Evolutionary conservation across 1,139 yeast species (phyloP).

Genomic region (Blastobotrys proliferans): DNA sequence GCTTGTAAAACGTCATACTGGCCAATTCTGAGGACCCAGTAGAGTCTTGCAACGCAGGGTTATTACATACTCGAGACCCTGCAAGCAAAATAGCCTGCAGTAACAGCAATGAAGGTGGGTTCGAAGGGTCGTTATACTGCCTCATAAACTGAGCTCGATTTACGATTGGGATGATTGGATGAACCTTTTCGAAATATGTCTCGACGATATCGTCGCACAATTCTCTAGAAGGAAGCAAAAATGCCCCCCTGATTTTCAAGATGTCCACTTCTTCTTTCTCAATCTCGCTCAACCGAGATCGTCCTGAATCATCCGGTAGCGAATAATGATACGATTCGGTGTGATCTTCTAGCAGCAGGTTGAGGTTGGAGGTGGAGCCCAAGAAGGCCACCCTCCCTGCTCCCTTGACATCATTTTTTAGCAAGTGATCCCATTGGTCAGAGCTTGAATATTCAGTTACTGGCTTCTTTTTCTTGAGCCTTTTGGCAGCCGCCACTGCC

Average conservation of each 20-base stretch:
- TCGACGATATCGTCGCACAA: slow-evolving; percentile 60
- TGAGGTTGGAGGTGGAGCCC: slow-evolving; percentile 34
- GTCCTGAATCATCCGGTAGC: slow-evolving; percentile 32
- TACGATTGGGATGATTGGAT: slow-evolving; percentile 69
- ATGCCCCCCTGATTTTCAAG: slow-evolving; percentile 66
- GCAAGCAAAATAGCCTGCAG: slow-evolving; percentile 66
- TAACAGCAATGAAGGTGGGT: slow-evolving; percentile 64
- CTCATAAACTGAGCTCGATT: slow-evolving; percentile 61
- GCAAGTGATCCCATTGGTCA: slow-evolving; percentile 17
- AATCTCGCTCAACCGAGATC: slow-evolving; percentile 34
- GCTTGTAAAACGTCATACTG: slow-evolving; percentile 61
- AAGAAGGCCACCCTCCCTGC: slow-evolving; percentile 31
- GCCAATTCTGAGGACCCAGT: slow-evolving; percentile 57
- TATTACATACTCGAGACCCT: slow-evolving; percentile 60
- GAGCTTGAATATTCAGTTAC: slow-evolving; percentile 8
- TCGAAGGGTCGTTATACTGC: slow-evolving; percentile 52
- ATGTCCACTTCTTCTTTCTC: slow-evolving; percentile 69
- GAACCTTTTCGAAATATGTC: slow-evolving; percentile 61
- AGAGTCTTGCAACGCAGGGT: slow-evolving; percentile 54
- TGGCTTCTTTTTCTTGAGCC: slow-evolving; percentile 10
- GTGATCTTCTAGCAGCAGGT: slow-evolving; percentile 30
- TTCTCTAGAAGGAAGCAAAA: slow-evolving; percentile 58
- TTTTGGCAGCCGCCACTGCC: slow-evolving; percentile 7
- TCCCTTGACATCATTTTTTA: slow-evolving; percentile 22
- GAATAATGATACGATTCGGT: slow-evolving; percentile 35